Percentiles rank a stretch among this genome's conserved stretches.
These are phyloP conservation scores for Mycena citricolor DNA, from an alignment of 1,284 basidiomycete species.

Conservation along the genomic window DNA sequence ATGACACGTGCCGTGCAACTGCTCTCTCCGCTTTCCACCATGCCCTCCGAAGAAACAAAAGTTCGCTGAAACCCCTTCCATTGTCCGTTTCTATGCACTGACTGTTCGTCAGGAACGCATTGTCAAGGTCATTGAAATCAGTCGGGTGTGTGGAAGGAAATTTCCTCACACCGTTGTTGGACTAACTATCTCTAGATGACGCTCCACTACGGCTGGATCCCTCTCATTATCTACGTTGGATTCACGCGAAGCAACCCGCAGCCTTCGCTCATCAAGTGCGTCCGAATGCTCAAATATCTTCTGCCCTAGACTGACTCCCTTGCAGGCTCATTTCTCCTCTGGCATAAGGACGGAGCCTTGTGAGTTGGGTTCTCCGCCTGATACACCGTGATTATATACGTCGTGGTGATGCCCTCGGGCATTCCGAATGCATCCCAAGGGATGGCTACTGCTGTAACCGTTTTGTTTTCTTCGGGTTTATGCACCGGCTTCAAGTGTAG, in stretches of 20 bases:
- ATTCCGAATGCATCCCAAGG: constrained; percentile 24
- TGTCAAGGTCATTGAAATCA: constrained; percentile 73
- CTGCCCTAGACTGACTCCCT: constrained; percentile 20
- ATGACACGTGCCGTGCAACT: constrained; percentile 10
- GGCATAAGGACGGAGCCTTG: constrained; percentile 53
- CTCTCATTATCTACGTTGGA: constrained; percentile 90
- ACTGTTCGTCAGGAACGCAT: constrained; percentile 65
- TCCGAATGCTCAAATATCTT: constrained; percentile 22
- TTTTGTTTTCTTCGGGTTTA: constrained; percentile 48
- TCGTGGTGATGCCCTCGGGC: constrained; percentile 59
- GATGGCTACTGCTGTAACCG: constrained; percentile 46
- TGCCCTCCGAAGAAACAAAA: constrained; percentile 87
- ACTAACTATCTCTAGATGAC: too few species aligned
- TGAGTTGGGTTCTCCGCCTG: constrained; percentile 28
- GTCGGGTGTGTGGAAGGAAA: constrained; percentile 57
- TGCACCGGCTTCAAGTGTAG: constrained; percentile 43
- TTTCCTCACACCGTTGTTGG: constrained; percentile 1
- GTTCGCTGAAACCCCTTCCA: constrained; percentile 39
- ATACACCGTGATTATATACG: constrained; percentile 57
- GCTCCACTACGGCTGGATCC: constrained; percentile 91
- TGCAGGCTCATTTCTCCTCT: constrained; percentile 86
- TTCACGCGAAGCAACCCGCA: constrained; percentile 88
- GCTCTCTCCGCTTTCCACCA: constrained; percentile 32
- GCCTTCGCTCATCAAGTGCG: constrained; percentile 91
- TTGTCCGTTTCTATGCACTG: background rate